A percentile compares a stretch with the other conserved stretches of the same genome.
These are phyloP conservation scores for Suhomyces yuchorum DNA, from an alignment of 1,139 yeast species.

Conservation along the genomic window DNA sequence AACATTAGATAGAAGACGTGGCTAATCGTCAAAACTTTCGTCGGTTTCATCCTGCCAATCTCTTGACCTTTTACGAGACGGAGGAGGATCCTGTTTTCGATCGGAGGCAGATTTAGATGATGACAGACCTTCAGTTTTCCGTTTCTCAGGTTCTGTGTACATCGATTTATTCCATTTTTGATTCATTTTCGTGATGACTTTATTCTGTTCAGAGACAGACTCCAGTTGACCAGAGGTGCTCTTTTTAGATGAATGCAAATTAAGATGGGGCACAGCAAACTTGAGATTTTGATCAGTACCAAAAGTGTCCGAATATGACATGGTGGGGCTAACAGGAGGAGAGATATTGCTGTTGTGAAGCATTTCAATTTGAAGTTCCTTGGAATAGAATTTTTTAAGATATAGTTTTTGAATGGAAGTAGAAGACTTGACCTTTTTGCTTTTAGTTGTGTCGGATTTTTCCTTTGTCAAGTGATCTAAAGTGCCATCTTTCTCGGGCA, in stretches of 20 bases:
- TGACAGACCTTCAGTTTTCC: background rate
- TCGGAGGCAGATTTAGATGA: constrained; percentile 1
- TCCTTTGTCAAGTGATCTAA: constrained; percentile 2
- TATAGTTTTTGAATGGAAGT: constrained; percentile 21
- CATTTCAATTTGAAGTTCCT: constrained; percentile 43
- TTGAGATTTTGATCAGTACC: constrained; percentile 4
- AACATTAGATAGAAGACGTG: background rate
- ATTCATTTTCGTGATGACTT: constrained; percentile 38
- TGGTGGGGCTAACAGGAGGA: constrained; percentile 15
- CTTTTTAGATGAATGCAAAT: constrained; percentile 7
- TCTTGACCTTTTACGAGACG: constrained; percentile 24
- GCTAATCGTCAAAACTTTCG: constrained; percentile 23
- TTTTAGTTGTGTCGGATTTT: constrained; percentile 2
- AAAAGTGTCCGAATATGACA: constrained; percentile 10
- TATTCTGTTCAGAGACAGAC: constrained; percentile 32
- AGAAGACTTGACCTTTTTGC: constrained; percentile 11
- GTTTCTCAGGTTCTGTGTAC: constrained; percentile 9
- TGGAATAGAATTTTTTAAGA: constrained; percentile 38
- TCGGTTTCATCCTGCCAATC: constrained; percentile 25
- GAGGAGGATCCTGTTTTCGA: background rate
- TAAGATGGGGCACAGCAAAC: constrained; percentile 9
- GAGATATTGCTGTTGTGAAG: constrained; percentile 18
- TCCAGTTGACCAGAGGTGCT: background rate
- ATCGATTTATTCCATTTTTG: constrained; percentile 40
- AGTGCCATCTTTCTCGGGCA: constrained; percentile 5